Evolutionary conservation across 805 yeast species (phyloP).

Genomic region (Torulaspora delbrueckii): DNA sequence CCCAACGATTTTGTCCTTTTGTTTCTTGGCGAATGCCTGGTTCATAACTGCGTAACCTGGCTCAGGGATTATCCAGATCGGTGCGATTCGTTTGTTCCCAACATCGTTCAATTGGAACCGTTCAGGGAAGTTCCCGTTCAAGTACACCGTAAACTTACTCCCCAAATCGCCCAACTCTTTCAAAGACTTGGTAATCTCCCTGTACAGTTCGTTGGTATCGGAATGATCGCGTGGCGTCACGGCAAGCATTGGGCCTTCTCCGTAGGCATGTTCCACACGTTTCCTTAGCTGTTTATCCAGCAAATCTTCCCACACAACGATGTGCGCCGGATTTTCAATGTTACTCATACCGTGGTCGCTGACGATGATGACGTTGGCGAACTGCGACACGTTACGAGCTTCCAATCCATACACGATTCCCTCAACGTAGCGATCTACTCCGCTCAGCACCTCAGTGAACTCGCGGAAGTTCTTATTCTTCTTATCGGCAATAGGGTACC

Average conservation of each 20-base stretch:
- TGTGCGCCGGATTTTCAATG: slow-evolving; percentile 50
- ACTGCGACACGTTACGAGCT: slow-evolving; percentile 52
- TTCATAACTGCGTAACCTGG: slow-evolving; percentile 76
- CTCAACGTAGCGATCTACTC: slow-evolving; percentile 64
- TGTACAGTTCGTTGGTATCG: slow-evolving; percentile 38
- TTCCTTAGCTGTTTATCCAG: slow-evolving; percentile 40
- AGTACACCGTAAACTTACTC: slow-evolving; percentile 42
- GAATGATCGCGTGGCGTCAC: slow-evolving; percentile 10
- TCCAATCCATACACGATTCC: slow-evolving; percentile 44
- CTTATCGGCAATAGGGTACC: slow-evolving; percentile 58
- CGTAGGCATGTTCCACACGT: slow-evolving; percentile 12
- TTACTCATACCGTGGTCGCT: slow-evolving; percentile 97
- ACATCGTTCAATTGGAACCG: slow-evolving; percentile 29
- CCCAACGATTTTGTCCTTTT: slow-evolving; percentile 42
- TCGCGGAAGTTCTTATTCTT: slow-evolving; percentile 24
- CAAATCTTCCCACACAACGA: slow-evolving; percentile 69
- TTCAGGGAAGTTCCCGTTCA: slow-evolving; percentile 49
- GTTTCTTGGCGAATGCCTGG: slow-evolving; percentile 41
- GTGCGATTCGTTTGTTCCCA: slow-evolving; percentile 66
- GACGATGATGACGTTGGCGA: slow-evolving; percentile 71
- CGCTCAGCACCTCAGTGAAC: slow-evolving; percentile 31
- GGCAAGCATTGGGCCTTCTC: slow-evolving; percentile 20
- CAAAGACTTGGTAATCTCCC: slow-evolving; percentile 39
- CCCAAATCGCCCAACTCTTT: slow-evolving; percentile 19
- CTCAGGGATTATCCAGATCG: slow-evolving; percentile 78